These are phyloP conservation scores for Cyclocybe cylindracea DNA, from an alignment of 768 basidiomycete genomes.

Conservation along the genomic window DNA sequence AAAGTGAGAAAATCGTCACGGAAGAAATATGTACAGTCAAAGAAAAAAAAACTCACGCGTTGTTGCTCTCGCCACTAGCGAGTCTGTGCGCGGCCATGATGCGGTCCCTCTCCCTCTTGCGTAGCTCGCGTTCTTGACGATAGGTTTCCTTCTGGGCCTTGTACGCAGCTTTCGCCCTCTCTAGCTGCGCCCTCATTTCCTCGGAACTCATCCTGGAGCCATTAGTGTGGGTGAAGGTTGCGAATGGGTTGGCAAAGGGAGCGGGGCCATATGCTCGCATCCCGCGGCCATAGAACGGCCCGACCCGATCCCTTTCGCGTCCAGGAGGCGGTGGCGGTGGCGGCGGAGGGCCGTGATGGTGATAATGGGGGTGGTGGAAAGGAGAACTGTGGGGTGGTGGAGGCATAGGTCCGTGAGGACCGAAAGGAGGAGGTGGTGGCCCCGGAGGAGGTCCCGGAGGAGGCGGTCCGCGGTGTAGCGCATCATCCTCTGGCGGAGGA, in stretches of 20 bases:
- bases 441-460: slow-evolving; percentile 12
- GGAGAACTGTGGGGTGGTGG: background rate
- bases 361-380: background rate
- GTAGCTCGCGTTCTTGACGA: slow-evolving; percentile 55
- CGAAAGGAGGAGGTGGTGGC: slow-evolving; percentile 6
- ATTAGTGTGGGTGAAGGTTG: background rate
- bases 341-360: background rate
- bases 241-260: slow-evolving; percentile 15
- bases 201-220: slow-evolving; percentile 8
- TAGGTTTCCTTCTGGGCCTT: slow-evolving; percentile 73
- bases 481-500: background rate
- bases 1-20: too few species aligned
- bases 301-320: too few species aligned
- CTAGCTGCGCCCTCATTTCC: slow-evolving; percentile 49
- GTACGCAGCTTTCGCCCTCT: slow-evolving; percentile 67
- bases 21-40: too few species aligned
- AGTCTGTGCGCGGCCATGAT: slow-evolving; percentile 16
- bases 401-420: slow-evolving; percentile 4
- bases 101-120: slow-evolving; percentile 38
- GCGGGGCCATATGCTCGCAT: background rate
- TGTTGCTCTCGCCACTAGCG: background rate
- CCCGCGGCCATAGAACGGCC: too few species aligned
- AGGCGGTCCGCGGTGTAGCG: background rate
- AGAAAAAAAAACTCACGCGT: too few species aligned
- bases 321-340: slow-evolving; percentile 20